These are phyloP conservation scores for Tylopilus plumbeoviolaceoides DNA, from an alignment of 768 basidiomycete species.

Conservation along the genomic window DNA sequence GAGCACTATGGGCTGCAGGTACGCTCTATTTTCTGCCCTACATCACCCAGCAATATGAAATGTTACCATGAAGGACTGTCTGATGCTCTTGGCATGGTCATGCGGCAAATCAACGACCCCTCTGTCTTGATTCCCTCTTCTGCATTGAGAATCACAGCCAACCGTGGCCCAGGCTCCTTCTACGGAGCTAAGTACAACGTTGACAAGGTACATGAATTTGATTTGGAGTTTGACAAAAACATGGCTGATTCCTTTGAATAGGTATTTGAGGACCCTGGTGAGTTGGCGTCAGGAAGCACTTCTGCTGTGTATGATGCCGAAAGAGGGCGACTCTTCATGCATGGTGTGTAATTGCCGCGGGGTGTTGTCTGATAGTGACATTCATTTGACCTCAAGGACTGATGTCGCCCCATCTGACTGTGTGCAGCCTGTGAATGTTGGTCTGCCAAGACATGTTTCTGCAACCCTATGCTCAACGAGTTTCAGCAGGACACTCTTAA, in stretches of 20 bases:
- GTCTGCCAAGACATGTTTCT: slow-evolving; percentile 1
- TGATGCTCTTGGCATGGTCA: slow-evolving; percentile 31
- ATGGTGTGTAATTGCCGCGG: slow-evolving; percentile 40
- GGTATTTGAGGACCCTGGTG: slow-evolving; percentile 69
- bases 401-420: slow-evolving; percentile 32
- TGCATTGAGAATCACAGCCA: slow-evolving; percentile 50
- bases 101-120: slow-evolving; percentile 42
- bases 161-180: slow-evolving; percentile 47
- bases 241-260: slow-evolving; percentile 24
- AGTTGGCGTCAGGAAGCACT: slow-evolving; percentile 52
- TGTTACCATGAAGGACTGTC: slow-evolving; percentile 37
- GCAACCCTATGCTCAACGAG: neutral
- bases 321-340: slow-evolving; percentile 49
- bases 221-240: neutral
- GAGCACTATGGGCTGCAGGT: slow-evolving; percentile 63
- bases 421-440: slow-evolving; percentile 26
- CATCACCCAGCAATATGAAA: neutral
- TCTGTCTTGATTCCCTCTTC: slow-evolving; percentile 41
- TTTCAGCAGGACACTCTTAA: neutral
- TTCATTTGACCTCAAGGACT: slow-evolving; percentile 23
- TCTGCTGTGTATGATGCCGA: slow-evolving; percentile 51
- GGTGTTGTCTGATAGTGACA: slow-evolving; percentile 2
- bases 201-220: slow-evolving; percentile 44
- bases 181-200: slow-evolving; percentile 58
- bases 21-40: slow-evolving; percentile 4